A percentile compares a stretch with the other conserved stretches of the same genome.
These are phyloP conservation scores for Ogataea pini DNA, from an alignment of 805 yeast species.

Conservation along the genomic window DNA sequence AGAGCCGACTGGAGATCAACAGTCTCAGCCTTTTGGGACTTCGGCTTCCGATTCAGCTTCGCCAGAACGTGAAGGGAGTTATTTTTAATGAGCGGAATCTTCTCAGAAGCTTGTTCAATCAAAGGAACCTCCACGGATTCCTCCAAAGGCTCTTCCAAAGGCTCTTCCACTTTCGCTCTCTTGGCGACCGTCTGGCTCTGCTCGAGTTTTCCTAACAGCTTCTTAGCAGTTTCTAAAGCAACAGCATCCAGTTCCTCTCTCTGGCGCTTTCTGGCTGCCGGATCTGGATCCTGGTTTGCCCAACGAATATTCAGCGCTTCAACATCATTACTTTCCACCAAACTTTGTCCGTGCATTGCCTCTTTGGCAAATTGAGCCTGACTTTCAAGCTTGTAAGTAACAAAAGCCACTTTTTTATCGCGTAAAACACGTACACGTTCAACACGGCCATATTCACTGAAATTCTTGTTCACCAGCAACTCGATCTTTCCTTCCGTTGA, in stretches of 20 bases:
- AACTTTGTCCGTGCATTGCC: constrained; percentile 84
- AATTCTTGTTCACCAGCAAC: constrained; percentile 46
- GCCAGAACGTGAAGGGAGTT: constrained; percentile 3
- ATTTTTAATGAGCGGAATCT: constrained; percentile 2
- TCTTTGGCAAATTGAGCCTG: constrained; percentile 95
- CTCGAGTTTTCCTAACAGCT: constrained; percentile 33
- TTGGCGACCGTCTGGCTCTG: background rate
- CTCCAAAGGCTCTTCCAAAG: constrained; percentile 1
- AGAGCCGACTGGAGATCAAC: constrained; percentile 2
- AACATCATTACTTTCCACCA: constrained; percentile 48
- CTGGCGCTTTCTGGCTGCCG: constrained; percentile 53
- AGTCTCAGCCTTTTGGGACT: background rate
- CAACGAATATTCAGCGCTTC: constrained; percentile 75
- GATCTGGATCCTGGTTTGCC: constrained; percentile 91
- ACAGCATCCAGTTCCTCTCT: constrained; percentile 50
- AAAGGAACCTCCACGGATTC: background rate
- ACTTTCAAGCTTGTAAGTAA: constrained; percentile 64
- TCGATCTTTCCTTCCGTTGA: constrained; percentile 42
- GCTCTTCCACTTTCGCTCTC: constrained; percentile 1
- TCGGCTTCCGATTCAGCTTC: background rate
- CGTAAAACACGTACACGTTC: constrained; percentile 64
- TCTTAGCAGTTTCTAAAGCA: constrained; percentile 55
- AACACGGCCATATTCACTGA: constrained; percentile 75
- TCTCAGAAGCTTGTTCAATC: background rate
- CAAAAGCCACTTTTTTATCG: constrained; percentile 72